A percentile compares a stretch with the other conserved stretches of the same genome.
Evolutionary conservation across 495 filamentous ascomycete genomes (phyloP).

Genomic region (Ramalina intermedia): DNA sequence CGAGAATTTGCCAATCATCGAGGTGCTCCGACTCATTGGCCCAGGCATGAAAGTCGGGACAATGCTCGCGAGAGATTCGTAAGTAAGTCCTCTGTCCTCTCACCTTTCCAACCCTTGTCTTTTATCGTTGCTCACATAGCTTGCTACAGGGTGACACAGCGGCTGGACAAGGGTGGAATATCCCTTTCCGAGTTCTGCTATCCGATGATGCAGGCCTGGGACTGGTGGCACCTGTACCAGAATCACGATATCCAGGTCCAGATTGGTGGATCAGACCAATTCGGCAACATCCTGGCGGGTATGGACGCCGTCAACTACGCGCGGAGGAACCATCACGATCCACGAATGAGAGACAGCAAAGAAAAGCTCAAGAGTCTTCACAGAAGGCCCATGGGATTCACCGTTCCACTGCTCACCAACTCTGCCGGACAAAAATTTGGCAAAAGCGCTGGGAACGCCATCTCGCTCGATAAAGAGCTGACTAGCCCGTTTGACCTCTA

Average conservation of each 20-base stretch:
- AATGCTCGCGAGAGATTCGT: conserved; percentile 86
- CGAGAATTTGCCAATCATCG: conserved; percentile 49
- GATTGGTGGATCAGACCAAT: conserved; percentile 92
- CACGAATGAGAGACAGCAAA: conserved; percentile 12
- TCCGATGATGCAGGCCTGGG: conserved; percentile 89
- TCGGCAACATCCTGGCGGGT: conserved; percentile 86
- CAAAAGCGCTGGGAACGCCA: conserved; percentile 85
- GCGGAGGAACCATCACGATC: conserved; percentile 37
- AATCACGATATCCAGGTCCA: conserved; percentile 55
- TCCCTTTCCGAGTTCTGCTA: conserved; percentile 89
- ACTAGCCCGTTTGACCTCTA: conserved; percentile 80
- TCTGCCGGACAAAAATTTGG: conserved; percentile 81
- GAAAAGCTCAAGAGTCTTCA: conserved; percentile 5
- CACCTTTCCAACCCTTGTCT: neutral
- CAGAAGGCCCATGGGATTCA: conserved; percentile 62
- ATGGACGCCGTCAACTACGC: conserved; percentile 69
- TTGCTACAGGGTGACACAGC: conserved; percentile 57
- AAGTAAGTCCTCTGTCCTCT: conserved; percentile 24
- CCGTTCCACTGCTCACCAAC: conserved; percentile 77
- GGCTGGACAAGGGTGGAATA: conserved; percentile 71
- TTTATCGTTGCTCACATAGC: neutral
- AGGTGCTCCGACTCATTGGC: conserved; percentile 60
- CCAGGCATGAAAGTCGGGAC: conserved; percentile 57
- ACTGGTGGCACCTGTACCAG: conserved; percentile 76
- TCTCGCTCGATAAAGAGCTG: conserved; percentile 78